A percentile compares a stretch with the other conserved stretches of the same genome.
These are phyloP conservation scores for Prinsepia uniflora DNA, from an alignment of 306 rosid genomes.

Conservation along the genomic window DNA sequence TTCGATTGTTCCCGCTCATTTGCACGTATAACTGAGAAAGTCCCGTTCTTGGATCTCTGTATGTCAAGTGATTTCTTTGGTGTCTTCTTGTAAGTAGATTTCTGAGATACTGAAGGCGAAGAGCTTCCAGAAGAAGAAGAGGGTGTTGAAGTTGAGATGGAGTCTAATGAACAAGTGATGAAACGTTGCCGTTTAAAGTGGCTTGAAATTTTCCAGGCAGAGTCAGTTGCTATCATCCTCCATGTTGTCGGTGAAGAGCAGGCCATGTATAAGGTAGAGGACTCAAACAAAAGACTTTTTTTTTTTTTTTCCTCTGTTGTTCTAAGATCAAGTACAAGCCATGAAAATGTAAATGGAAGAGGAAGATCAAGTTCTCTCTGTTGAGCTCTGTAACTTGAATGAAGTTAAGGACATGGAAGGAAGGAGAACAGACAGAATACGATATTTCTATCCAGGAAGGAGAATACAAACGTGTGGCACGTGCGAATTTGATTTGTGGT, in stretches of 20 bases:
- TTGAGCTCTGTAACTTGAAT: neutral
- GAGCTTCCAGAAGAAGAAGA: slow-evolving; percentile 5
- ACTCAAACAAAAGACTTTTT: neutral
- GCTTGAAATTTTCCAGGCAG: slow-evolving; percentile 11
- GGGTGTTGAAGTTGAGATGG: slow-evolving; percentile 12
- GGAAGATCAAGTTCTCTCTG: neutral
- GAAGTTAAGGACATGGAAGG: neutral
- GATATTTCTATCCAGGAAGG: slow-evolving; percentile 2
- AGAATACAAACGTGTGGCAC: slow-evolving; percentile 20
- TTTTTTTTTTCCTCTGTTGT: neutral
- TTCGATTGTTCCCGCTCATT: slow-evolving; percentile 5
- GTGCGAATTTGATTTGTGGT: slow-evolving; percentile 6
- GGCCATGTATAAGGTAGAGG: slow-evolving; percentile 20
- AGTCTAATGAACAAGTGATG: slow-evolving; percentile 15
- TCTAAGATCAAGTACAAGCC: neutral
- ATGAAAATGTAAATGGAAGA: neutral
- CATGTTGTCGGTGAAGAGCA: slow-evolving; percentile 12
- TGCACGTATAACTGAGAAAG: neutral
- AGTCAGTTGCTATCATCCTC: slow-evolving; percentile 8
- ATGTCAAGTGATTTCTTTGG: slow-evolving; percentile 11
- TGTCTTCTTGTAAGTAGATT: slow-evolving; percentile 3
- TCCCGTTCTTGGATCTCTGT: slow-evolving; percentile 9
- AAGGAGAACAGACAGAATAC: neutral
- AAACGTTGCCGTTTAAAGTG: neutral
- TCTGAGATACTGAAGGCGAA: slow-evolving; percentile 14